Base-by-base conservation (phyloP, 139 green algal species). In the Mesotaenium endlicherianum region DNA sequence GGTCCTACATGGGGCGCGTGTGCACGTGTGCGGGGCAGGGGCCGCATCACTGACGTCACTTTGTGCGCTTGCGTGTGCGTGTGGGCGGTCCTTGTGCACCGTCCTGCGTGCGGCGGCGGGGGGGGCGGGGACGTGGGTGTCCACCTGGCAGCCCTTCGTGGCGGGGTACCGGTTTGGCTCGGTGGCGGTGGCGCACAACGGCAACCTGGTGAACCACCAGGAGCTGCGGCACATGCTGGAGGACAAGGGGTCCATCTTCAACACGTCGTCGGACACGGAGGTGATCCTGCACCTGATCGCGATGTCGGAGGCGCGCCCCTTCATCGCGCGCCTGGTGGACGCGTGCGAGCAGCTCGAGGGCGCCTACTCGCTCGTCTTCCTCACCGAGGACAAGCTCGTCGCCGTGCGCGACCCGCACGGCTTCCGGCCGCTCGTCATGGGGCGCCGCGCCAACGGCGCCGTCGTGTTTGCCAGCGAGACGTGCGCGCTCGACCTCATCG, bases 131-230 rank as follows among this genome's bases (percentile, higher is more conserved):
- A n/a, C n/a, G n/a, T n/a, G n/a, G n/a, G n/a, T n/a, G n/a, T 64
- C 53, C 26, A 58, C 44, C 11, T 77, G 4, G 41, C 97, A 99
- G 93, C 97, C 97, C 17, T 99, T 99, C 90, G 98, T 98, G 85
- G 97, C 98, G 17, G 97, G 97, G 92, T 97, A 92, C 39, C 95
- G 96, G 0, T 92, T 99, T 70, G 44, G 97, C 93, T 77, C 98
- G 97, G 69, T 98, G 94, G 91, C 88, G 20, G 68, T 99, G 39
- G 98, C 98, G 80, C 97, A 99, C 92, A 99, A 99, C 83, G 97
- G 96, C 79, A 99, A 99, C 94, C 91, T 99, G 31, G 98, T 96
- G 44, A 99, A 99, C 92, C 94, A 94, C 17, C 89, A 93, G 8
- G 89, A 96, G 82, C 89, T 98, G 84, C 83, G 93, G 40, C 71